A percentile compares a stretch with the other conserved stretches of the same genome.
Conservation (phyloP, 768 basidiomycete species). For the Melanogaster broomeanus region DNA sequence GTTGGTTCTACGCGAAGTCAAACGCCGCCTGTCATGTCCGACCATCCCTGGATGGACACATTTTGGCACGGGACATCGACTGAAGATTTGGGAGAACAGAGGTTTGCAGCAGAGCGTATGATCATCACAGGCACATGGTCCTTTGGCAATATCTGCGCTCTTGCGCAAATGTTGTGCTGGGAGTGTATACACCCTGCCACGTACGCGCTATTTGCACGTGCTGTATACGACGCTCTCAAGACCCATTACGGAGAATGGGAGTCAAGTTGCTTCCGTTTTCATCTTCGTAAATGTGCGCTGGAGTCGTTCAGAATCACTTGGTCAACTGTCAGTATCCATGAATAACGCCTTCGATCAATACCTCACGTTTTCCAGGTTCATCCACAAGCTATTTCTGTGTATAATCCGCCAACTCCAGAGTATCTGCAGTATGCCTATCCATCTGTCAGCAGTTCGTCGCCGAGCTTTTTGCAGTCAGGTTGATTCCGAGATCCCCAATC, state of each 20-base stretch:
- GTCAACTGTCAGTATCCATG: conserved; percentile 24
- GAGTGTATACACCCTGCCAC: conserved; percentile 12
- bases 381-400: conserved; percentile 11
- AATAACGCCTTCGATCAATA: neutral
- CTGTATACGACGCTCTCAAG: conserved; percentile 21
- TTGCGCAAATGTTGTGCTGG: conserved; percentile 32
- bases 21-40: neutral
- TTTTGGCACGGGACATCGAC: neutral
- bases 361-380: conserved; percentile 14
- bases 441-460: conserved; percentile 29
- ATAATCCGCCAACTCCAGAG: conserved; percentile 12
- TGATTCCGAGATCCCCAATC: conserved; percentile 12
- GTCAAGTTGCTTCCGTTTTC: conserved; percentile 25
- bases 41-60: neutral
- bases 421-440: conserved; percentile 21
- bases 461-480: conserved; percentile 24
- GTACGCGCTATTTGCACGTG: conserved; percentile 19
- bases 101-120: neutral
- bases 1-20: neutral
- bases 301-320: conserved; percentile 26
- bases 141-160: conserved; percentile 16
- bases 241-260: conserved; percentile 16
- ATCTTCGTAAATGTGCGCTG: conserved; percentile 24
- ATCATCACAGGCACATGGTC: neutral
- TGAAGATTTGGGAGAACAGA: neutral